These are phyloP conservation scores for Stephanodiscus triporus DNA, from an alignment of 108 stramenopile species.

Conservation along the genomic window DNA sequence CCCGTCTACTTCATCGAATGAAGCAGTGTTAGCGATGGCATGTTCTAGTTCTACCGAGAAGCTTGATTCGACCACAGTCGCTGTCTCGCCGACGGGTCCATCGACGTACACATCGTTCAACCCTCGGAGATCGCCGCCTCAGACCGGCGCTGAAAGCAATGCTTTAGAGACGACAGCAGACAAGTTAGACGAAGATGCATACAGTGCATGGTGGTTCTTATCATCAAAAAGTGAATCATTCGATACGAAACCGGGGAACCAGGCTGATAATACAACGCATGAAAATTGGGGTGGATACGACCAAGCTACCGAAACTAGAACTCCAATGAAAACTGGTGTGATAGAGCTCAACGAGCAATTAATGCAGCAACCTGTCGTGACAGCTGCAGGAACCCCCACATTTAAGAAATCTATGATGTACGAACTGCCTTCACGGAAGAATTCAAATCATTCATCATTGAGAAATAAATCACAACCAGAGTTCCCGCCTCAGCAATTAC, in stretches of 20 bases:
- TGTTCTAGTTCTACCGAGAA: background rate
- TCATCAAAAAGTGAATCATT: conserved; percentile 29
- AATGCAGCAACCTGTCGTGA: background rate
- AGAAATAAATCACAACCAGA: background rate
- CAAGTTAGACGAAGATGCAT: conserved; percentile 23
- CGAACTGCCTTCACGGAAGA: background rate
- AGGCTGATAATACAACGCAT: background rate
- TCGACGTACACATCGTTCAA: background rate
- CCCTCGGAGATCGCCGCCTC: background rate
- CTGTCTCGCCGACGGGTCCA: background rate
- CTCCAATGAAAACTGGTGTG: background rate
- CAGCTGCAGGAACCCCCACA: background rate
- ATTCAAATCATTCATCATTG: background rate
- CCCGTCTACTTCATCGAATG: background rate
- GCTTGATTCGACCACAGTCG: background rate
- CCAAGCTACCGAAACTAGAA: background rate
- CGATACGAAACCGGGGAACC: conserved; percentile 1
- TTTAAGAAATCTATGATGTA: background rate
- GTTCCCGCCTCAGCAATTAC: background rate
- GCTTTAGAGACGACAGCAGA: conserved; percentile 27
- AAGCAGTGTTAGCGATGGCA: background rate
- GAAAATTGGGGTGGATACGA: background rate
- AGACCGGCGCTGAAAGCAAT: background rate
- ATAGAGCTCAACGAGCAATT: background rate
- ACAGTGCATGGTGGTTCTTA: conserved; percentile 35